These are phyloP conservation scores for Geotrichum ghanense DNA, from an alignment of 805 yeast genomes.

Conservation along the genomic window DNA sequence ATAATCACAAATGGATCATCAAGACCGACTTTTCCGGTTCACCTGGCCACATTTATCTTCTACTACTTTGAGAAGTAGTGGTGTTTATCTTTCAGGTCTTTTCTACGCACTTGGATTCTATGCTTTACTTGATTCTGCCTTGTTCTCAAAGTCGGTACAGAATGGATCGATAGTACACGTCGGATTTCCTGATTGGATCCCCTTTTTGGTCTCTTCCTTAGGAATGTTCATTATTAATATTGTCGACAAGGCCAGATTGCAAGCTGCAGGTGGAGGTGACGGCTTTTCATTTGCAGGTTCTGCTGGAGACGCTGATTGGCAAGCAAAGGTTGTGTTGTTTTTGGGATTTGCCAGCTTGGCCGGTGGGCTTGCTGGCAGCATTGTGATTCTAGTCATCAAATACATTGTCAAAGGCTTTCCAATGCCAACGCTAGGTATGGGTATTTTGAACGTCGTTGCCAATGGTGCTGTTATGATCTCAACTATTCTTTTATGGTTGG, in stretches of 20 bases:
- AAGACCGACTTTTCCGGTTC: too few species aligned
- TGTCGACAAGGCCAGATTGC: slow-evolving; percentile 53
- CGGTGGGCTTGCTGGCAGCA: slow-evolving; percentile 87
- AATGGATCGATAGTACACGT: slow-evolving; percentile 84
- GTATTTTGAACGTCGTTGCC: slow-evolving; percentile 74
- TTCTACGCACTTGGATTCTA: slow-evolving; percentile 78
- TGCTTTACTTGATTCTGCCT: slow-evolving; percentile 79
- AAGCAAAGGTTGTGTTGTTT: slow-evolving; percentile 81
- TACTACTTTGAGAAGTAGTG: slow-evolving; percentile 13
- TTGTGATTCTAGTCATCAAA: slow-evolving; percentile 78
- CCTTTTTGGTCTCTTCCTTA: slow-evolving; percentile 73
- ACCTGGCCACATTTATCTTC: too few species aligned
- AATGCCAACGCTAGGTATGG: slow-evolving; percentile 91
- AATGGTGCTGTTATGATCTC: slow-evolving; percentile 76
- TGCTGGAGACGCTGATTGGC: slow-evolving; percentile 61
- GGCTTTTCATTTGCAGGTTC: slow-evolving; percentile 27
- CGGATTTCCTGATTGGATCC: slow-evolving; percentile 83
- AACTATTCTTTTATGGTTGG: slow-evolving; percentile 82
- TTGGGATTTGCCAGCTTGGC: slow-evolving; percentile 88
- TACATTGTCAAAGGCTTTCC: slow-evolving; percentile 67
- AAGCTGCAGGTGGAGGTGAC: slow-evolving; percentile 21
- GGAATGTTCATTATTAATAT: slow-evolving; percentile 79
- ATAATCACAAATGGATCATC: too few species aligned
- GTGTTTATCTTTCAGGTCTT: slow-evolving; percentile 24
- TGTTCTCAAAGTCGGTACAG: slow-evolving; percentile 61